Evolutionary conservation across 2,329 filamentous ascomycete species (phyloP).

Genomic region (Fusarium vanettenii): DNA sequence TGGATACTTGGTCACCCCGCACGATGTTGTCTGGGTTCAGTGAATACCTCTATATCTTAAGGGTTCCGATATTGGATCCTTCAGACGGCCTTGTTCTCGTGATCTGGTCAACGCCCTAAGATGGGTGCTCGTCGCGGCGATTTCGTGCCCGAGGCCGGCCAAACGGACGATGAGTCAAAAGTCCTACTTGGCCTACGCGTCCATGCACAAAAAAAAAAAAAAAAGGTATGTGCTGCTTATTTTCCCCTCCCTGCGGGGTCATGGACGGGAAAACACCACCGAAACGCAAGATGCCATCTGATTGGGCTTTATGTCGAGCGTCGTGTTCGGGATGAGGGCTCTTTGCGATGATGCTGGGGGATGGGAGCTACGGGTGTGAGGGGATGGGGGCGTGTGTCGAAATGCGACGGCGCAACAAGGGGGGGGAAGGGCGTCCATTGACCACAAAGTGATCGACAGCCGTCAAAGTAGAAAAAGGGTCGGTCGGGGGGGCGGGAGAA

Average conservation of each 20-base stretch:
- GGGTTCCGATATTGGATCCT: neutral
- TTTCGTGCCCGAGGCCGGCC: neutral
- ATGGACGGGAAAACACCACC: neutral
- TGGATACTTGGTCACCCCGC: neutral
- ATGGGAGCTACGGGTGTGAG: neutral
- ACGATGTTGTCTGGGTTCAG: neutral
- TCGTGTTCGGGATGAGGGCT: neutral
- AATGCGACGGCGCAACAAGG: too few species aligned
- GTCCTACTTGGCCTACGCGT: neutral
- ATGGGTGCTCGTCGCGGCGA: neutral
- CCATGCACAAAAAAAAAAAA: neutral
- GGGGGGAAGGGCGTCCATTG: neutral
- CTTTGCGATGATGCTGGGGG: too few species aligned
- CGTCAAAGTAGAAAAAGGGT: neutral
- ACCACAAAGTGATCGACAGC: neutral
- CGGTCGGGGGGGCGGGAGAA: neutral
- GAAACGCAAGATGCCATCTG: neutral
- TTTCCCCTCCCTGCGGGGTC: neutral
- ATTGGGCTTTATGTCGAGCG: neutral
- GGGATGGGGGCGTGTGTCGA: neutral
- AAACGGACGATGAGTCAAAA: neutral
- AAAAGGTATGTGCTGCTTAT: neutral
- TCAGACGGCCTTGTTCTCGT: neutral
- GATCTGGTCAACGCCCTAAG: neutral
- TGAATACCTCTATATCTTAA: neutral